Evolutionary conservation across 2,329 filamentous ascomycete species (phyloP).

Genomic region (Apiospora rasikravindrae): DNA sequence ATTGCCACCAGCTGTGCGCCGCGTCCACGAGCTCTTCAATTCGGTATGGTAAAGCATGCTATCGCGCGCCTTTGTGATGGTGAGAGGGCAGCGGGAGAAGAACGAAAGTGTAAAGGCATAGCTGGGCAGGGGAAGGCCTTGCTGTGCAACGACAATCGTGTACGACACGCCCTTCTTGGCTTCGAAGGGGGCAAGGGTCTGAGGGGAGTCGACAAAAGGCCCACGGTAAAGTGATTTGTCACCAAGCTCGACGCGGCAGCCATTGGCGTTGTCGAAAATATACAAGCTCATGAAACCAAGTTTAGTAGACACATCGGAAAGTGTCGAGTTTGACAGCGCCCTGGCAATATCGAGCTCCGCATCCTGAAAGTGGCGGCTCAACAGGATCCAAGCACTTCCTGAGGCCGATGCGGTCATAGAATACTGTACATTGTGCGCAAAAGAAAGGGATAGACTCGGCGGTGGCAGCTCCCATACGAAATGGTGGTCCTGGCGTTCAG

Average conservation of each 20-base stretch:
- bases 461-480: constrained; percentile 76
- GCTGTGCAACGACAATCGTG: constrained; percentile 75
- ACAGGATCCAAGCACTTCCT: constrained; percentile 79
- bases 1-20: constrained; percentile 83
- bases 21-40: constrained; percentile 73
- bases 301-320: constrained; percentile 54
- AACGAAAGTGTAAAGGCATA: constrained; percentile 90
- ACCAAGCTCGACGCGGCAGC: constrained; percentile 74
- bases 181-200: constrained; percentile 81
- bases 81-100: constrained; percentile 71
- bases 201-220: constrained; percentile 92
- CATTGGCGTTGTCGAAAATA: constrained; percentile 70
- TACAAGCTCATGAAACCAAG: constrained; percentile 89
- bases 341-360: constrained; percentile 64
- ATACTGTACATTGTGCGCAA: constrained; percentile 74
- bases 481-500: constrained; percentile 83
- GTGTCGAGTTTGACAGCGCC: constrained; percentile 40
- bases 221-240: constrained; percentile 75
- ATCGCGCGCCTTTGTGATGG: constrained; percentile 65
- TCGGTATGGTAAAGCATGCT: constrained; percentile 64
- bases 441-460: constrained; percentile 55
- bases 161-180: constrained; percentile 49
- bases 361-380: constrained; percentile 85
- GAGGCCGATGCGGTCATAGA: constrained; percentile 64
- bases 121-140: constrained; percentile 72